Percentiles rank a stretch among this genome's conserved stretches.
phyloP scores from a whole-genome alignment of 2,329 filamentous ascomycete genomes.

The Alternaria dauci region DNA sequence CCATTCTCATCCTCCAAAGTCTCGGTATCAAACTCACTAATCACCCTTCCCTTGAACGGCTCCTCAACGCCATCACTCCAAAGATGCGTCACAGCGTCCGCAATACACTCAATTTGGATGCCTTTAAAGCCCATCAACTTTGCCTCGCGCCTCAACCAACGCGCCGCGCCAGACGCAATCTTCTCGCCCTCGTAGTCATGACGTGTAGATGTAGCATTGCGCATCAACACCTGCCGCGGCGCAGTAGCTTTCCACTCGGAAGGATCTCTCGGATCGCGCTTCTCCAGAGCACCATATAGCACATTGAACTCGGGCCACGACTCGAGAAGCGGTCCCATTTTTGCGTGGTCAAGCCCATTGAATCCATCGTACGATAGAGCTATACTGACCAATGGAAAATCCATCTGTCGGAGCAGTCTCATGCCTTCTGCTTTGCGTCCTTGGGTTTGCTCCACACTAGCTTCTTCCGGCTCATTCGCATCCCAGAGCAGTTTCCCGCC shows the following conservation, averaged over 20 bases:
- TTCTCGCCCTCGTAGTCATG: slow-evolving; percentile 46
- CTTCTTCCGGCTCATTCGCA: slow-evolving; percentile 14
- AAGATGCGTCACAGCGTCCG: slow-evolving; percentile 41
- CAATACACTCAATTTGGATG: slow-evolving; percentile 49
- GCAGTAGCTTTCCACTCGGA: slow-evolving; percentile 39
- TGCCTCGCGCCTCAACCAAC: slow-evolving; percentile 52
- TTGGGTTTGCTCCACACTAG: slow-evolving; percentile 24
- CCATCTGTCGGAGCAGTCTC: slow-evolving; percentile 46
- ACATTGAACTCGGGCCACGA: slow-evolving; percentile 35
- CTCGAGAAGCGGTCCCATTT: slow-evolving; percentile 33
- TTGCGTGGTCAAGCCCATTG: slow-evolving; percentile 34
- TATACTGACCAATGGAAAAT: slow-evolving; percentile 52
- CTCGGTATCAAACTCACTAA: slow-evolving; percentile 34
- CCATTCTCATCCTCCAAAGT: slow-evolving; percentile 37
- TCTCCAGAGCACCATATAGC: slow-evolving; percentile 32
- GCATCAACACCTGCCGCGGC: slow-evolving; percentile 43
- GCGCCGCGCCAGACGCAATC: slow-evolving; percentile 47
- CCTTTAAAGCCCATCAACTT: slow-evolving; percentile 41
- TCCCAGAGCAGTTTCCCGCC: slow-evolving; percentile 43
- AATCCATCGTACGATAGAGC: slow-evolving; percentile 48
- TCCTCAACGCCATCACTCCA: slow-evolving; percentile 38
- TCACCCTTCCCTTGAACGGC: slow-evolving; percentile 33
- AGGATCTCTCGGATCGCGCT: slow-evolving; percentile 33
- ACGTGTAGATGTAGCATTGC: slow-evolving; percentile 51
- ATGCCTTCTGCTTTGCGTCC: slow-evolving; percentile 31